Evolutionary conservation across 2,329 filamentous ascomycete species (phyloP), one percentile per base, ranked within the genome.

Genomic region (Eurotiales sp.): DNA sequence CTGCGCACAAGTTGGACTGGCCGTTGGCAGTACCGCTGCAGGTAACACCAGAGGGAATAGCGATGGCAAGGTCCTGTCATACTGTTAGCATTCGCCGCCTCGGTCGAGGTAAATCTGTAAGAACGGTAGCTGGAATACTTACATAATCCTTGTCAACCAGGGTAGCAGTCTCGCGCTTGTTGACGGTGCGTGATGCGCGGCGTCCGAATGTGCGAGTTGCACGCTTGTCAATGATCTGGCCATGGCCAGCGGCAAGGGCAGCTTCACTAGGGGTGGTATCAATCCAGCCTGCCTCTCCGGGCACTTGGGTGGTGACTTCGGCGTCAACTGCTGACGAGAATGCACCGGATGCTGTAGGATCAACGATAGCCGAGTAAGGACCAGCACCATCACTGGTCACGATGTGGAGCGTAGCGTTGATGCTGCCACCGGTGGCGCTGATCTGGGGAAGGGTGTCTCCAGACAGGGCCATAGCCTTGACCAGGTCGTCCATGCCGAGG

Each of bases 341-440:
- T 12, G 10, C 14, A 12, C 29, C 29, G 32, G 42, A 44, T 2
- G 42, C 42, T 1, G 42, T 44, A 32, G 42, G 17, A 10, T 44
- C 42, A 21, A 44, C 22, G n/a, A 44, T 44, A 8, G 42, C 42
- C 11, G 25, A 30, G n/a, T 44, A 44, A 2, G 42, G 42, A 44
- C 42, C 42, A 3, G 42, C 42, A n/a, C 42, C 42, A 22, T 44
- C 42, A 27, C 42, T 44, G 12, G 42, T 44, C 42, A 44, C 42
- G 11, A 44, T 32, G 30, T 44, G 42, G 17, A 44, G 22, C 30
- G 42, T 44, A 32, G 42, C 42, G 27, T 44, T 44, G 42, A 44
- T 30, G 25, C 27, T 44, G 21, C 42, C 42, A n/a, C 42, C 42
- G 10, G 5, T 21, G 29, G n/a, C 10, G 8, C 42, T 44, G 5